Evolutionary conservation across 441 rosid species (phyloP).

Genomic region (Adansonia rubrostipa): DNA sequence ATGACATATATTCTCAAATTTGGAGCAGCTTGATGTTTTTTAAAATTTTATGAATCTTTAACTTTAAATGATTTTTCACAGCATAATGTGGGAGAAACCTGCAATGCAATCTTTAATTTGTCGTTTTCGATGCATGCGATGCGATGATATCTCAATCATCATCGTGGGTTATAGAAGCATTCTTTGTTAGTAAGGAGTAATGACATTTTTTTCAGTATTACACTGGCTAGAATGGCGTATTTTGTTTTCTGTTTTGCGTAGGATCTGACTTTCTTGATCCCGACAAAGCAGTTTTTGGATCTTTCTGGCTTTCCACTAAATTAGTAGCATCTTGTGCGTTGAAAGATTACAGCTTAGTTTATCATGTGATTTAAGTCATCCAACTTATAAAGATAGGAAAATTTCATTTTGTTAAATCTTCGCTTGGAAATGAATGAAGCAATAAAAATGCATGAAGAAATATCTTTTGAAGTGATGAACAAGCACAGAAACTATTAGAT

Average conservation of each 20-base stretch:
- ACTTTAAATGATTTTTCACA: slow-evolving; percentile 4
- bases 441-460: not conserved
- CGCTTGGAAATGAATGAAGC: not conserved
- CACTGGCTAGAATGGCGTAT: not conserved
- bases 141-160: not conserved
- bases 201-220: not conserved
- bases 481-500: not conserved
- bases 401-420: not conserved
- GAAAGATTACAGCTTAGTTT: not conserved
- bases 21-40: slow-evolving; percentile 4
- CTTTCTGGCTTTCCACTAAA: not conserved
- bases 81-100: slow-evolving; percentile 13
- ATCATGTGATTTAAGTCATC: not conserved
- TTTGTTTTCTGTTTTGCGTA: not conserved
- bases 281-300: not conserved
- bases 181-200: slow-evolving; percentile 3
- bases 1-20: slow-evolving; percentile 7
- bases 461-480: not conserved
- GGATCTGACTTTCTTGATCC: slow-evolving; percentile 19
- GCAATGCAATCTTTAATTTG: not conserved
- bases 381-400: not conserved
- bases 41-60: slow-evolving; percentile 19
- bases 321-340: not conserved
- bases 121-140: not conserved
- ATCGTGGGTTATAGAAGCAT: not conserved